phyloP scores from a whole-genome alignment of 2,329 filamentous ascomycete species.

The Pseudomassariella vexata region DNA sequence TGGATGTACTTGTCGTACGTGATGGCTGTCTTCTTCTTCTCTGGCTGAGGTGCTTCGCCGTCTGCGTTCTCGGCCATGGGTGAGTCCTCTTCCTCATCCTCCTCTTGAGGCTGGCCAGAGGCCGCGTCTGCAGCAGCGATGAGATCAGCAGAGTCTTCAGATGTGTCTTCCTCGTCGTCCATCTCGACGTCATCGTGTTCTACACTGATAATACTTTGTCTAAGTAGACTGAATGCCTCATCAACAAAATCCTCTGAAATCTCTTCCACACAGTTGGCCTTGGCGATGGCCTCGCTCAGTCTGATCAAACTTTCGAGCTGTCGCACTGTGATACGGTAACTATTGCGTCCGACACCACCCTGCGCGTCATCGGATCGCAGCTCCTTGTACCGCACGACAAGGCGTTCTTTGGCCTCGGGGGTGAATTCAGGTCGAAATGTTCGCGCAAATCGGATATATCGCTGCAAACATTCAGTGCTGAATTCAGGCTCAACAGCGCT shows the following conservation, averaged over 20 bases:
- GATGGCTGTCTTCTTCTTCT: slow-evolving; percentile 70
- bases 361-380: slow-evolving; percentile 89
- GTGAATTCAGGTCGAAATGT: slow-evolving; percentile 94
- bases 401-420: slow-evolving; percentile 73
- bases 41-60: slow-evolving; percentile 32
- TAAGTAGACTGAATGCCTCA: slow-evolving; percentile 85
- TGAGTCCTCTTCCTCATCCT: slow-evolving; percentile 41
- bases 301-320: slow-evolving; percentile 96
- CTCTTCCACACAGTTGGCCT: slow-evolving; percentile 92
- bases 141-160: slow-evolving; percentile 40
- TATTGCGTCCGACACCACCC: slow-evolving; percentile 88
- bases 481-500: slow-evolving; percentile 89
- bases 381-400: slow-evolving; percentile 94
- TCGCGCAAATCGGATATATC: slow-evolving; percentile 92
- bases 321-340: slow-evolving; percentile 93
- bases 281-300: slow-evolving; percentile 94
- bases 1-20: slow-evolving; percentile 92
- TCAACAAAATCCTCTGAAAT: slow-evolving; percentile 79
- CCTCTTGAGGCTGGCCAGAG: slow-evolving; percentile 40
- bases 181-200: slow-evolving; percentile 97
- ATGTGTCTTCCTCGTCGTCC: slow-evolving; percentile 67
- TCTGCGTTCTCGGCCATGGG: slow-evolving; percentile 23
- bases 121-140: slow-evolving; percentile 43
- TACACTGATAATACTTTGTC: slow-evolving; percentile 94
- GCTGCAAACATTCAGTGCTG: slow-evolving; percentile 90